Evolutionary conservation across 2,329 filamentous ascomycete genomes (phyloP).

Genomic region (Penicillium italicum): DNA sequence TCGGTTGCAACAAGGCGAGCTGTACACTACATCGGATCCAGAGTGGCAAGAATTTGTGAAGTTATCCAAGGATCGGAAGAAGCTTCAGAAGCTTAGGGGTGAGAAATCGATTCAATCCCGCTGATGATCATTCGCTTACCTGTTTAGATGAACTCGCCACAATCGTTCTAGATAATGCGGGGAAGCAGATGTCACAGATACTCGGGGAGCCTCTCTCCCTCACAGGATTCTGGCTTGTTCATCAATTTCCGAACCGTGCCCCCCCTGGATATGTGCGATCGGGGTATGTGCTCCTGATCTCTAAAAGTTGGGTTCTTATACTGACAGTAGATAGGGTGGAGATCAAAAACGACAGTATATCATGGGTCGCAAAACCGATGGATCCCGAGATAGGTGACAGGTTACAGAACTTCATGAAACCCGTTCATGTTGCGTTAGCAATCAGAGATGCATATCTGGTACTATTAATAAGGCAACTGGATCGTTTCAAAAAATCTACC

Average conservation of each 20-base stretch:
- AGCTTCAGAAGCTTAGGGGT: slow-evolving; percentile 49
- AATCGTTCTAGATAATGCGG: slow-evolving; percentile 44
- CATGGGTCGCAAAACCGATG: slow-evolving; percentile 29
- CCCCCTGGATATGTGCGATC: slow-evolving; percentile 59
- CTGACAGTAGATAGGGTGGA: slow-evolving; percentile 27
- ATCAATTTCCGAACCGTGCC: slow-evolving; percentile 57
- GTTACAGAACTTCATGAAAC: slow-evolving; percentile 29
- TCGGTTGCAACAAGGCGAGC: slow-evolving; percentile 31
- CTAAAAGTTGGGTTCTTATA: background rate
- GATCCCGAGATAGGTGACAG: slow-evolving; percentile 31
- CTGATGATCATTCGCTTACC: slow-evolving; percentile 6
- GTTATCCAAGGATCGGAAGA: slow-evolving; percentile 53
- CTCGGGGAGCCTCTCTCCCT: slow-evolving; percentile 51
- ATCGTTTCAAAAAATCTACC: slow-evolving; percentile 22
- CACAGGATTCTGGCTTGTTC: slow-evolving; percentile 57
- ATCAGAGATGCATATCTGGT: slow-evolving; percentile 34
- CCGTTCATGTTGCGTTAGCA: slow-evolving; percentile 32
- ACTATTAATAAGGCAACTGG: slow-evolving; percentile 28
- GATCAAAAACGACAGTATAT: slow-evolving; percentile 25
- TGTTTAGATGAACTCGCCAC: slow-evolving; percentile 47
- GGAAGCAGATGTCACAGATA: slow-evolving; percentile 41
- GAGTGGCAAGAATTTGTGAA: slow-evolving; percentile 62
- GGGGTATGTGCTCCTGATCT: slow-evolving; percentile 49
- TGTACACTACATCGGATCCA: slow-evolving; percentile 48
- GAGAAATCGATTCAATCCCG: slow-evolving; percentile 8